Percentiles rank a stretch among this genome's conserved stretches.
phyloP scores from a whole-genome alignment of 2,329 filamentous ascomycete genomes.

The Lasiodiplodia hormozganensis region DNA sequence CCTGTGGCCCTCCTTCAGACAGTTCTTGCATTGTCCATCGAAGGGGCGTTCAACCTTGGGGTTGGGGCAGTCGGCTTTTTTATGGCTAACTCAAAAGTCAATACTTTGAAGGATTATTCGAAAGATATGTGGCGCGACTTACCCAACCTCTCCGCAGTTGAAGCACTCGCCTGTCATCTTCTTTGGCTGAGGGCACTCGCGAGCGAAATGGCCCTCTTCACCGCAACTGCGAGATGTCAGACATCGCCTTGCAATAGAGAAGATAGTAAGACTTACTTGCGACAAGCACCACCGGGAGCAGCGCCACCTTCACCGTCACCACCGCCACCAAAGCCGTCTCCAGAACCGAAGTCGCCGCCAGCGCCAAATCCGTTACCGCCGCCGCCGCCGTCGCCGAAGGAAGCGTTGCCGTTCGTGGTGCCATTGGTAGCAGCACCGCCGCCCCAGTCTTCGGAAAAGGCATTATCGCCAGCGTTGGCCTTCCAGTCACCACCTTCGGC shows the following conservation, averaged over 20 bases:
- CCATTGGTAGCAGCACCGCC: conserved; percentile 1
- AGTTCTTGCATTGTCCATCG: conserved; percentile 65
- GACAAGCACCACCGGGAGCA: conserved; percentile 18
- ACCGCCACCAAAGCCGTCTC: conserved; percentile 8
- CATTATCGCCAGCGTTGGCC: background rate
- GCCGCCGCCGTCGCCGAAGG: conserved; percentile 11
- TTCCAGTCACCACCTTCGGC: background rate
- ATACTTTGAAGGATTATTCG: conserved; percentile 30
- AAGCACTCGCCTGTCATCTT: conserved; percentile 60
- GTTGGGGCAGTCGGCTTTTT: conserved; percentile 68
- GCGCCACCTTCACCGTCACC: background rate
- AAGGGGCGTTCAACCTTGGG: conserved; percentile 59
- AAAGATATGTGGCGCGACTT: conserved; percentile 32
- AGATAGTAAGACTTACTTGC: conserved; percentile 22
- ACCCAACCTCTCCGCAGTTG: conserved; percentile 66
- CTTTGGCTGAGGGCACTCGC: conserved; percentile 53
- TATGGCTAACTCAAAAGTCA: conserved; percentile 56
- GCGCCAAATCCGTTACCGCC: conserved; percentile 1
- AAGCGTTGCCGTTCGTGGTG: conserved; percentile 7
- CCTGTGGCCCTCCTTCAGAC: conserved; percentile 55
- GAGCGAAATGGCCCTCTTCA: conserved; percentile 54
- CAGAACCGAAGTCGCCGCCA: conserved; percentile 13
- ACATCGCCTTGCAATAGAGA: background rate
- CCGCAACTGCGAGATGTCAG: conserved; percentile 50
- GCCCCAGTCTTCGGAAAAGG: background rate